Percentiles rank a stretch among this genome's conserved stretches.
These are phyloP conservation scores for Fusarium nisikadoi DNA, from an alignment of 2,329 filamentous ascomycete species.

Conservation along the genomic window DNA sequence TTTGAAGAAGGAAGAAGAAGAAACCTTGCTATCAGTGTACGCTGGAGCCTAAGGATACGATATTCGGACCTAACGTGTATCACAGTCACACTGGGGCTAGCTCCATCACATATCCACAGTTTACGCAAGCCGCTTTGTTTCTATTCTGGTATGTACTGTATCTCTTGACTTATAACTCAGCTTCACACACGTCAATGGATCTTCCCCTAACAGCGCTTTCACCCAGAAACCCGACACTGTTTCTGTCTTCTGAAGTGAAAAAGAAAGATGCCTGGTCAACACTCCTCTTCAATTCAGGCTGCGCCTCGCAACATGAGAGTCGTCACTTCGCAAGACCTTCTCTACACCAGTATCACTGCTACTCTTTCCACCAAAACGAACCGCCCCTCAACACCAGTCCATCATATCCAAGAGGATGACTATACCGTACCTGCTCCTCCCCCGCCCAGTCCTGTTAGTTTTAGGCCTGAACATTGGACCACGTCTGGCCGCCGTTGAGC, in stretches of 20 bases:
- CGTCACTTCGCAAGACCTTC: conserved; percentile 60
- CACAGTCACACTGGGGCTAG: conserved; percentile 28
- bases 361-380: conserved; percentile 58
- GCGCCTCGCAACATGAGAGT: conserved; percentile 58
- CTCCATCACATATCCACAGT: conserved; percentile 40
- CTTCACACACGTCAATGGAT: neutral
- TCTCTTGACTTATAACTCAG: conserved; percentile 26
- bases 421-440: conserved; percentile 73
- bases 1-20: neutral
- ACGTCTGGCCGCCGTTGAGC: conserved; percentile 47
- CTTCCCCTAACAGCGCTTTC: conserved; percentile 9
- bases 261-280: conserved; percentile 51
- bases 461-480: conserved; percentile 67
- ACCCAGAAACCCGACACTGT: conserved; percentile 14
- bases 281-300: conserved; percentile 57
- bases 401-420: conserved; percentile 66
- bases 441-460: conserved; percentile 72
- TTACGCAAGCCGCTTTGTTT: conserved; percentile 41
- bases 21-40: conserved; percentile 18
- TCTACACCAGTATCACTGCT: conserved; percentile 64
- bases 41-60: conserved; percentile 1
- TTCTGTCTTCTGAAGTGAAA: neutral
- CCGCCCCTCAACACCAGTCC: conserved; percentile 59
- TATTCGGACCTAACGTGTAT: conserved; percentile 16
- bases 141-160: conserved; percentile 34